A percentile compares a stretch with the other conserved stretches of the same genome.
Conservation (phyloP, 768 basidiomycete genomes). For the Imleria badia region DNA sequence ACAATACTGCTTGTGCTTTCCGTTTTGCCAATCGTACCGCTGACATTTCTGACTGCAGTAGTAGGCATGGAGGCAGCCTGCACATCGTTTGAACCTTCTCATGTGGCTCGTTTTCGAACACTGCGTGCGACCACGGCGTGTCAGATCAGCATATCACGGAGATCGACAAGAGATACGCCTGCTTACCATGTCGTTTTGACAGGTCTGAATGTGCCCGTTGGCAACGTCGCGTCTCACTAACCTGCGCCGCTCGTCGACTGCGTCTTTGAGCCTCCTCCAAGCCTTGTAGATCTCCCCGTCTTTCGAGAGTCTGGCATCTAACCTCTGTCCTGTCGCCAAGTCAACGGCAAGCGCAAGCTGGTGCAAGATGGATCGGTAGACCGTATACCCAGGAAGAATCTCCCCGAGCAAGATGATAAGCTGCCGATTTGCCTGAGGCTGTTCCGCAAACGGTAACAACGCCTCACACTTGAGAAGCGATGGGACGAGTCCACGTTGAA, state of each 20-base stretch:
- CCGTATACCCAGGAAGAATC: slow-evolving; percentile 24
- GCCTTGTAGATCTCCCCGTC: slow-evolving; percentile 20
- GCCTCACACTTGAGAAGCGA: slow-evolving; percentile 27
- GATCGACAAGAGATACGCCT: neutral
- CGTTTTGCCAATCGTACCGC: slow-evolving; percentile 26
- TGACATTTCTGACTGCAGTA: slow-evolving; percentile 30
- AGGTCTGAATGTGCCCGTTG: slow-evolving; percentile 24
- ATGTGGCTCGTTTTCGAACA: slow-evolving; percentile 20
- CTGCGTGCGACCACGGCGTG: neutral
- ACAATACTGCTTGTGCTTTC: slow-evolving; percentile 31
- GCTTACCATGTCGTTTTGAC: slow-evolving; percentile 25
- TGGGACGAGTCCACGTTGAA: slow-evolving; percentile 18
- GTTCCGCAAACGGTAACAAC: slow-evolving; percentile 19
- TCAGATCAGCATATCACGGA: neutral
- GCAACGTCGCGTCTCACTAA: slow-evolving; percentile 17
- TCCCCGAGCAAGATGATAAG: slow-evolving; percentile 12
- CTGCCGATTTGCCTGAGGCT: slow-evolving; percentile 3
- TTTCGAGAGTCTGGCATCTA: slow-evolving; percentile 14
- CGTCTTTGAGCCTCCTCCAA: slow-evolving; percentile 21
- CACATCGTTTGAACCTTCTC: slow-evolving; percentile 25
- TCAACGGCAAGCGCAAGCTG: slow-evolving; percentile 11
- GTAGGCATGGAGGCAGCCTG: slow-evolving; percentile 29
- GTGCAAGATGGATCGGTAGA: slow-evolving; percentile 26
- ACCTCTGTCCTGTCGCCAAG: neutral
- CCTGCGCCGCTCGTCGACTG: slow-evolving; percentile 19